A percentile compares a stretch with the other conserved stretches of the same genome.
These are phyloP conservation scores for Neurospora sp. DNA, from an alignment of 495 filamentous ascomycete genomes.

Conservation along the genomic window DNA sequence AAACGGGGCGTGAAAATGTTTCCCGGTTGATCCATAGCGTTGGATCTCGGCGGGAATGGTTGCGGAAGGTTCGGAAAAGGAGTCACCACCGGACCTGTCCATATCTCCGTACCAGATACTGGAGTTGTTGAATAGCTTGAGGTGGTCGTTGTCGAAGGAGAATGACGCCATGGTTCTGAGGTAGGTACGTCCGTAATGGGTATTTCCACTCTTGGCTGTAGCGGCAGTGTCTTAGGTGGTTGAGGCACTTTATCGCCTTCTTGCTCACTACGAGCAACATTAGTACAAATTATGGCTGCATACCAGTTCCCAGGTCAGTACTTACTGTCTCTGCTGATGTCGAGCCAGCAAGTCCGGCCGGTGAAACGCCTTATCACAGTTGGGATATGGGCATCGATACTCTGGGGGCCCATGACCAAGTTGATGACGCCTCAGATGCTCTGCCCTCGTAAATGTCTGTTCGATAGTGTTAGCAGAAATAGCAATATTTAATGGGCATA, in stretches of 20 bases:
- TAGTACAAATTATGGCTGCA: neutral
- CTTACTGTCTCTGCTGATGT: slow-evolving; percentile 79
- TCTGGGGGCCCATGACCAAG: slow-evolving; percentile 70
- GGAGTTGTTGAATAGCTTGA: neutral
- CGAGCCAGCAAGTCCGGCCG: slow-evolving; percentile 67
- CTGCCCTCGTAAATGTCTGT: slow-evolving; percentile 73
- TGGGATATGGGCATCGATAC: slow-evolving; percentile 52
- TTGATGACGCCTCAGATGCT: slow-evolving; percentile 81
- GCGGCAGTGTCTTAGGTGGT: neutral
- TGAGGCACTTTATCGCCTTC: slow-evolving; percentile 23
- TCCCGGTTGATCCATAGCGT: neutral
- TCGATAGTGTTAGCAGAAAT: slow-evolving; percentile 10
- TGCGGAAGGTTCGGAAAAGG: neutral
- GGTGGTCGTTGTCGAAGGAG: neutral
- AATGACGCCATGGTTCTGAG: neutral
- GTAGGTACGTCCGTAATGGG: neutral
- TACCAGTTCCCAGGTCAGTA: neutral
- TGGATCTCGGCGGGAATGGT: neutral
- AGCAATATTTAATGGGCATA: slow-evolving; percentile 7
- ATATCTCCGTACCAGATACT: neutral
- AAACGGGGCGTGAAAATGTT: neutral
- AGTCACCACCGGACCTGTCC: neutral
- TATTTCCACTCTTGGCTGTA: neutral
- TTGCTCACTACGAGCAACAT: slow-evolving; percentile 22
- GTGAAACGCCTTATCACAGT: slow-evolving; percentile 56